Evolutionary conservation across 1,139 yeast genomes (phyloP), one percentile per base, ranked within the genome.

Genomic region (Meyerozyma athensensis): DNA sequence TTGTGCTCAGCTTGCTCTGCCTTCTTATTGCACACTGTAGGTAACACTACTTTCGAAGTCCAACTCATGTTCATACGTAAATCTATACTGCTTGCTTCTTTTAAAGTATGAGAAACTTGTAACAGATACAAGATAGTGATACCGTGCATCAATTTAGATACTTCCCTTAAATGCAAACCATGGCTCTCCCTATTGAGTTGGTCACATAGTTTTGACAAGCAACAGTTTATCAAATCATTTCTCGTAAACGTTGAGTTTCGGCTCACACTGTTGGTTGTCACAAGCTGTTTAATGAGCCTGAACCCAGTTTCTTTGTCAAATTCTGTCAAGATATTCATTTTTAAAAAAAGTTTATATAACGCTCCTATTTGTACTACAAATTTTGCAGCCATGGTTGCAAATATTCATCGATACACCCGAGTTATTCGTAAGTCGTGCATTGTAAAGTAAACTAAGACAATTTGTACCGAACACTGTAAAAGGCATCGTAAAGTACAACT

Each of bases 401-500:
- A 26, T 10, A 26, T 8, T 8, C 30, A 26, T n/a, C n/a, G n/a
- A n/a, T n/a, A n/a, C n/a, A n/a, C n/a, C n/a, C n/a, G n/a, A n/a
- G n/a, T n/a, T n/a, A n/a, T n/a, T n/a, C n/a, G n/a, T n/a, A n/a
- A n/a, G n/a, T n/a, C n/a, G n/a, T n/a, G n/a, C n/a, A n/a, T n/a
- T n/a, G n/a, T 28, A 17, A 17, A 28, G 14, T 10, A 14, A 17
- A 24, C 19, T 12, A 21, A 13, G 31, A 34, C 12, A 28, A 18
- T 16, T 28, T 28, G 12, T 28, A 28, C 4, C 20, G 32, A 4
- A 28, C 10, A 13, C 39, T 46, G 30, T 45, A 42, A 35, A 61
- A 38, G 37, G 61, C 61, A 19, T 59, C 61, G 44, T 64, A 62
- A 33, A 58, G 44, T 9, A 60, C 45, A 19, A 52, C 59, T 38